Evolutionary conservation across 805 yeast genomes (phyloP).

Genomic region (Hanseniaspora pseudoguilliermondii): DNA sequence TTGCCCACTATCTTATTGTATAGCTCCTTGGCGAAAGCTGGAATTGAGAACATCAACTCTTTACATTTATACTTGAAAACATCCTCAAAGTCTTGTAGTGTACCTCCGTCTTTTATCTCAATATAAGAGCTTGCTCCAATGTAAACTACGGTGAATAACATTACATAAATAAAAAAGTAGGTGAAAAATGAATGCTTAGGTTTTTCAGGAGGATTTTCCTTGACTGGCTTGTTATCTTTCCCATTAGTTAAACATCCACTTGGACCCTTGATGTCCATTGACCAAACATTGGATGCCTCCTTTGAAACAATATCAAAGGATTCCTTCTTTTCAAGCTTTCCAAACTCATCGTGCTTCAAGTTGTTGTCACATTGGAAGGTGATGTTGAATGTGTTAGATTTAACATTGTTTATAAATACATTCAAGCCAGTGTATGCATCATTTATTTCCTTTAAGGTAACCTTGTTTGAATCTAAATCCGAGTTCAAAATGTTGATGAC

Average conservation of each 20-base stretch:
- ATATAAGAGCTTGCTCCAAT: slow-evolving; percentile 59
- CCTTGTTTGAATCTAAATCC: background rate
- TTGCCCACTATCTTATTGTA: slow-evolving; percentile 53
- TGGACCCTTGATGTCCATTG: slow-evolving; percentile 28
- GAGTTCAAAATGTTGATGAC: background rate
- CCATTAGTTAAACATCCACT: slow-evolving; percentile 33
- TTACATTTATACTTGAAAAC: slow-evolving; percentile 60
- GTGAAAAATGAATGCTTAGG: slow-evolving; percentile 39
- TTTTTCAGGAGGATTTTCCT: slow-evolving; percentile 15
- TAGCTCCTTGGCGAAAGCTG: slow-evolving; percentile 56
- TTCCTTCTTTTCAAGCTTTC: background rate
- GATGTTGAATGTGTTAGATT: slow-evolving; percentile 35
- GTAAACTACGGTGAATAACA: slow-evolving; percentile 65
- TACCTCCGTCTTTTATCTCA: slow-evolving; percentile 53
- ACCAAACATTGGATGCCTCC: slow-evolving; percentile 18
- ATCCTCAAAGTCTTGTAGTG: slow-evolving; percentile 55
- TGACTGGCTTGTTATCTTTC: slow-evolving; percentile 19
- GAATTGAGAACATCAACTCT: slow-evolving; percentile 46
- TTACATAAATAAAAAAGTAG: slow-evolving; percentile 60
- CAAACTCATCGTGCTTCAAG: slow-evolving; percentile 23
- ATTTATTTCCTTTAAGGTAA: background rate
- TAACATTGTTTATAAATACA: background rate
- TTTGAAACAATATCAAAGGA: slow-evolving; percentile 13
- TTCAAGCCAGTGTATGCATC: slow-evolving; percentile 1
- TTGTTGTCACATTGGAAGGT: slow-evolving; percentile 37